phyloP scores from a whole-genome alignment of 306 rosid species.

The Fragaria nilgerrensis region DNA sequence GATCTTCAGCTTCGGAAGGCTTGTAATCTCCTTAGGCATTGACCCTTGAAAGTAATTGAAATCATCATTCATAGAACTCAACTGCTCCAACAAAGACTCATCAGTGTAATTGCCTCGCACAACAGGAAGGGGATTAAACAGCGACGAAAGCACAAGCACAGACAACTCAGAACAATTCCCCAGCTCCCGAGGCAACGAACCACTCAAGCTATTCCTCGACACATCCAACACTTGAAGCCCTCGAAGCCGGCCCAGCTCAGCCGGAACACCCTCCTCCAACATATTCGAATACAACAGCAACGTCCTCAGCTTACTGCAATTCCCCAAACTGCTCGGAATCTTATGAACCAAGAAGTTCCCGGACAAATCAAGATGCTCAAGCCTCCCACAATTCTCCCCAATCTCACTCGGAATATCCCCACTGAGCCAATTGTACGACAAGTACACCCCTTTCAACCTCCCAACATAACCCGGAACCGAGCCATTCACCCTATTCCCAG shows the following conservation, averaged over 20 bases:
- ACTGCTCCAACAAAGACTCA: conserved; percentile 36
- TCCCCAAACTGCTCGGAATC: conserved; percentile 73
- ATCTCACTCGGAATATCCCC: conserved; percentile 65
- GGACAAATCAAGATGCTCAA: conserved; percentile 84
- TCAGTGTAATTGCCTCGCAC: conserved; percentile 25
- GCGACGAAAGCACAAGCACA: conserved; percentile 74
- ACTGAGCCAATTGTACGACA: conserved; percentile 54
- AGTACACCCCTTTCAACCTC: conserved; percentile 51
- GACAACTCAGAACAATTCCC: conserved; percentile 66
- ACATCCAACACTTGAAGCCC: conserved; percentile 71
- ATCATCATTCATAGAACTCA: conserved; percentile 43
- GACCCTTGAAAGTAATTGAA: conserved; percentile 74
- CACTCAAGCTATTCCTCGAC: conserved; percentile 77
- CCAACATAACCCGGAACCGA: conserved; percentile 69
- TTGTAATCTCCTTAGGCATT: conserved; percentile 51
- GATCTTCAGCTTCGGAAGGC: conserved; percentile 67
- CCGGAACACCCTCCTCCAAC: conserved; percentile 66
- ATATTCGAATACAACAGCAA: conserved; percentile 69
- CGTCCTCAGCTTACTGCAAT: conserved; percentile 53
- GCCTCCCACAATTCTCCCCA: conserved; percentile 66
- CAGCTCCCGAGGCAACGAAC: conserved; percentile 56
- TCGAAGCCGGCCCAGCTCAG: conserved; percentile 55
- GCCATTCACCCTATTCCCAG: conserved; percentile 65
- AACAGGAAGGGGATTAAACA: conserved; percentile 41
- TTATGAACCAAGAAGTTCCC: conserved; percentile 52